Evolutionary conservation across 2,329 filamentous ascomycete species (phyloP), one percentile per base, ranked within the genome.

Genomic region (Diplodia scrobiculata): DNA sequence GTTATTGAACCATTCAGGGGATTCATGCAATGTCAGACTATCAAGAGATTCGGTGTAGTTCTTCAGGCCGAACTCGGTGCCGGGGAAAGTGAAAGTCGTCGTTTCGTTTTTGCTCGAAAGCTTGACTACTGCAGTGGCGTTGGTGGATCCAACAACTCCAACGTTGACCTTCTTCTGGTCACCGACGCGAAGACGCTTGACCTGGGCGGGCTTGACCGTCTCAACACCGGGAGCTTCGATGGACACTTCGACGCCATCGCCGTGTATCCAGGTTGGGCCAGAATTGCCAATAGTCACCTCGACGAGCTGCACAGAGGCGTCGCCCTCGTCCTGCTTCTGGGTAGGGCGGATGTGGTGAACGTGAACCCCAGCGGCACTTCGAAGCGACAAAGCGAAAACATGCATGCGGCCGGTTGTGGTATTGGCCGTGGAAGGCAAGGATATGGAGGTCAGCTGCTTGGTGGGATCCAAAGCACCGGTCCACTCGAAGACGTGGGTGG

Each of bases 1-100:
- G 50, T 81, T 77, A 64, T 84, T 78, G 68, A 81, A 87, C 84
- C 85, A 87, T 5, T 79, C 75, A 0, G 84, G 84, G 14, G 79
- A 79, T 70, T 81, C 80, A 60, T 81, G 79, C 75, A 59, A 74
- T 78, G 3, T 73, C 76, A 13, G 75, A 67, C 52, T 78, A 71
- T 65, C 77, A 77, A 2, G 67, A 48, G 5, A 68, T 66, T 67
- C 60, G 25, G 66, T 38, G 27, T 63, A 53, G 60, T 64, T 65
- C 67, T 67, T 69, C 17, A 67, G 13, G 6, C 66, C 65, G 11
- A 69, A 53, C 1, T 67, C 68, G 21, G 63, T 29, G 13, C 36
- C 52, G 45, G 62, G 36, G 41, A 65, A 55, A 11, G 41, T 7
- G 48, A 68, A 66, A 21, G 45, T 54, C 10, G 45, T 25, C 21